phyloP scores from a whole-genome alignment of 345 rosid species.

The Brassica carinata region DNA sequence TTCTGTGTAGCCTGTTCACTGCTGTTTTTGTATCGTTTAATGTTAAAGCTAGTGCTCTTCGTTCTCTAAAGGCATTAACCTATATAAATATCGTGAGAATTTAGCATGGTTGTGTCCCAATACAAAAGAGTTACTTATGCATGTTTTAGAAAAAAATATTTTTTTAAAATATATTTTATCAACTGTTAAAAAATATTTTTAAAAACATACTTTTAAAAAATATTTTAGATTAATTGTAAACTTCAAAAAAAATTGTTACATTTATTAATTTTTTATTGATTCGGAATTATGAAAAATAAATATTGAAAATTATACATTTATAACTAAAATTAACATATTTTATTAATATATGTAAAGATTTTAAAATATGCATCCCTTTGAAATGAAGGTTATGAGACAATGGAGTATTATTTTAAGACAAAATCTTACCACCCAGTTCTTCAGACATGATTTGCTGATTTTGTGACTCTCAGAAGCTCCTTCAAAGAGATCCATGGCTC shows the following conservation, averaged over 20 bases:
- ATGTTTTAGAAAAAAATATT: no score
- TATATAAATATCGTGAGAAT: slow-evolving; percentile 17
- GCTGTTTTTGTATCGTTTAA: slow-evolving; percentile 92
- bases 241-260: neutral
- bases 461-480: slow-evolving; percentile 56
- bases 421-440: slow-evolving; percentile 87
- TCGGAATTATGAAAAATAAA: no score
- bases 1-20: slow-evolving; percentile 76
- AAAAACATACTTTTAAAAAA: no score
- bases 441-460: slow-evolving; percentile 67
- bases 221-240: no score
- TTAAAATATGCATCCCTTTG: neutral
- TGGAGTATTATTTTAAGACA: neutral
- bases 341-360: neutral
- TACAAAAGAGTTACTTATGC: neutral
- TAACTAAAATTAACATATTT: no score
- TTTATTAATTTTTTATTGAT: no score
- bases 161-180: no score
- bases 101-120: neutral
- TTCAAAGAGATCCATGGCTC: slow-evolving; percentile 55
- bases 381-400: neutral
- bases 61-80: slow-evolving; percentile 91
- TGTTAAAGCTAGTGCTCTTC: slow-evolving; percentile 86
- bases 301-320: no score
- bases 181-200: no score